Evolutionary conservation across 176 grass and related monocot species (phyloP).

Genomic region (Eragrostis curvula): DNA sequence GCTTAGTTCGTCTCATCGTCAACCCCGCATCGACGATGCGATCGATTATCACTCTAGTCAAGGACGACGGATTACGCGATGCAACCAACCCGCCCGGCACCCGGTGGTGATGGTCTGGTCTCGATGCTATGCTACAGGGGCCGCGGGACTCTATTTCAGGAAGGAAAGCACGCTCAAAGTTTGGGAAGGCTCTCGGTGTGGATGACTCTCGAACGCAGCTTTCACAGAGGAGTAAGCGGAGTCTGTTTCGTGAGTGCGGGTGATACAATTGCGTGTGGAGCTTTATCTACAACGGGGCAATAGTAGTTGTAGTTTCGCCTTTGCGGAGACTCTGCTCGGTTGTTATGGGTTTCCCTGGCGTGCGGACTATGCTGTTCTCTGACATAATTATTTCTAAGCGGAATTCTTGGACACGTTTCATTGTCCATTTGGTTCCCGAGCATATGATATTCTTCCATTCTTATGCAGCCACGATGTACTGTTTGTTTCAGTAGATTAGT

Average conservation of each 20-base stretch:
- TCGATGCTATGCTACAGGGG: conserved; percentile 30
- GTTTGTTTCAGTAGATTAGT: neutral
- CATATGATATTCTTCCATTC: neutral
- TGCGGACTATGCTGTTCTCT: conserved; percentile 37
- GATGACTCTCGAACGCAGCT: conserved; percentile 13
- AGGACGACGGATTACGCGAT: neutral
- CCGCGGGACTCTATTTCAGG: neutral
- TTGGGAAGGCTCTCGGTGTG: neutral
- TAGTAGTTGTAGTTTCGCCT: neutral
- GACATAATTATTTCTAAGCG: neutral
- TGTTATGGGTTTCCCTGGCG: conserved; percentile 29
- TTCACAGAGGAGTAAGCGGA: neutral
- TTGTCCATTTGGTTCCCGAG: neutral
- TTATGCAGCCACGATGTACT: neutral
- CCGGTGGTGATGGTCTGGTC: neutral
- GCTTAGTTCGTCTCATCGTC: neutral
- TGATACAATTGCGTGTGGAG: conserved; percentile 45
- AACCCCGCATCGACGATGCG: neutral
- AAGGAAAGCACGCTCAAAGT: neutral
- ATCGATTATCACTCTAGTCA: neutral
- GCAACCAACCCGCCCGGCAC: neutral
- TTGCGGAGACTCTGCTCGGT: neutral
- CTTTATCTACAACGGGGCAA: neutral
- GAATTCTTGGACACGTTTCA: neutral
- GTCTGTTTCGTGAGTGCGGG: neutral